Evolutionary conservation across 2,329 filamentous ascomycete genomes (phyloP).

Genomic region (Diaporthe longicolla): DNA sequence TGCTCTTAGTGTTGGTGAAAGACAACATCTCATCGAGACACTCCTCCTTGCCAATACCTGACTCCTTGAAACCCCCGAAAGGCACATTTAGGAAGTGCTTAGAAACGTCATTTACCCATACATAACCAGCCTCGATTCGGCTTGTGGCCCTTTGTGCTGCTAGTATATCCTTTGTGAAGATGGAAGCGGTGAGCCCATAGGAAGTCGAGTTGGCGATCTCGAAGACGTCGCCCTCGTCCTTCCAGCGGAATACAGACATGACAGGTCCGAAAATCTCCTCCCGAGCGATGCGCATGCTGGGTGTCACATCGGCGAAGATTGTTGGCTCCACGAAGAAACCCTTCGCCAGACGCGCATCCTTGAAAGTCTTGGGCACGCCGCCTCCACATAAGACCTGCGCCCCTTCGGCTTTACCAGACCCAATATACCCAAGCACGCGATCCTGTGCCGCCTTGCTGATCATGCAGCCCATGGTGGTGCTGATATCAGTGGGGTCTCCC

Average conservation of each 20-base stretch:
- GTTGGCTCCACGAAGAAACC: conserved; percentile 30
- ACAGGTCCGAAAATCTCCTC: conserved; percentile 34
- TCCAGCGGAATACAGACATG: conserved; percentile 1
- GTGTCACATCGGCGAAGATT: conserved; percentile 23
- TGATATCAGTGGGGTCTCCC: background rate
- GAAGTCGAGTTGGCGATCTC: conserved; percentile 11
- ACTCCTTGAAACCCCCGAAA: conserved; percentile 14
- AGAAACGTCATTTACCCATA: conserved; percentile 22
- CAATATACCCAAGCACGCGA: conserved; percentile 13
- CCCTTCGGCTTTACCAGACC: conserved; percentile 11
- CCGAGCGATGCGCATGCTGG: conserved; percentile 22
- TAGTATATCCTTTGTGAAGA: conserved; percentile 19
- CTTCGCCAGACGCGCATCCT: background rate
- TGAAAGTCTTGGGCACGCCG: background rate
- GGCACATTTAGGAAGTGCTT: conserved; percentile 9
- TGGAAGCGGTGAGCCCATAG: conserved; percentile 19
- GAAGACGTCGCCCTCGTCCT: conserved; percentile 1
- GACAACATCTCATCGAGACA: conserved; percentile 8
- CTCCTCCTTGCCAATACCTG: conserved; percentile 26
- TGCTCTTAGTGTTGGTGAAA: background rate
- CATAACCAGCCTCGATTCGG: background rate
- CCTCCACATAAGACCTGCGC: background rate
- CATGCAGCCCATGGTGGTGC: conserved; percentile 19
- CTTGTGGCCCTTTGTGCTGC: conserved; percentile 3
- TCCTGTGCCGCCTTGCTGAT: conserved; percentile 19